Evolutionary conservation across 306 rosid species (phyloP), one percentile per base, ranked within the genome.

Genomic region (Medicago lupulina): DNA sequence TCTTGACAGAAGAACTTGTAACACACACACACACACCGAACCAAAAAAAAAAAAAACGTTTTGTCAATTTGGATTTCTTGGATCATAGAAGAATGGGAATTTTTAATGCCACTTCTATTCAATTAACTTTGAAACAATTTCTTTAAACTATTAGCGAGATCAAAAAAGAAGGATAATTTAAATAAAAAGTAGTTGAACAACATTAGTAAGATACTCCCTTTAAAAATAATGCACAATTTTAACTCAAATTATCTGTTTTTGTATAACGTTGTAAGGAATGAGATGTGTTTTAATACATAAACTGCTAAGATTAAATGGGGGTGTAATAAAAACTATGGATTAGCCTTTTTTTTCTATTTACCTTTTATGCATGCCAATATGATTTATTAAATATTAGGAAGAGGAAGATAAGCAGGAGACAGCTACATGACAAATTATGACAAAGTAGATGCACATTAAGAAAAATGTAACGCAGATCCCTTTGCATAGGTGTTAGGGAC

Each of bases 61-160:
- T 81, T 17, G 17, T 18, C 65, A 53, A 54, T 49, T 72, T 71
- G 25, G 14, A 74, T 80, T 47, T 59, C 54, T 49, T 49, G 9
- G 19, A 75, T 67, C 61, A 13, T 68, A 36, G 49, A 13, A 39
- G 40, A 74, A 67, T 5, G 46, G 41, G 46, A 16, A 7, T 34
- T 43, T 49, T 39, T 47, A 13, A 34, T 63, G 50, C 79, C 71
- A 62, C 51, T 31, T 55, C 63, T 47, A 62, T 63, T 63, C 71
- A 13, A 43, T 62, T 62, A 47, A 31, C 62, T 63, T 34, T 6
- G 18, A 62, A 47, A 49, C 66, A 47, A 63, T 49, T 47, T 49
- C 61, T 62, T 41, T 49, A 62, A 47, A 62, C 49, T 31, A 34
- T 17, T 15, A 65, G 66, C 21, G 28, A 14, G 34, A 39, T 50